Percentiles rank a stretch among this genome's conserved stretches.
These are phyloP conservation scores for Auriscalpium vulgare DNA, from an alignment of 768 basidiomycete genomes.

Conservation along the genomic window DNA sequence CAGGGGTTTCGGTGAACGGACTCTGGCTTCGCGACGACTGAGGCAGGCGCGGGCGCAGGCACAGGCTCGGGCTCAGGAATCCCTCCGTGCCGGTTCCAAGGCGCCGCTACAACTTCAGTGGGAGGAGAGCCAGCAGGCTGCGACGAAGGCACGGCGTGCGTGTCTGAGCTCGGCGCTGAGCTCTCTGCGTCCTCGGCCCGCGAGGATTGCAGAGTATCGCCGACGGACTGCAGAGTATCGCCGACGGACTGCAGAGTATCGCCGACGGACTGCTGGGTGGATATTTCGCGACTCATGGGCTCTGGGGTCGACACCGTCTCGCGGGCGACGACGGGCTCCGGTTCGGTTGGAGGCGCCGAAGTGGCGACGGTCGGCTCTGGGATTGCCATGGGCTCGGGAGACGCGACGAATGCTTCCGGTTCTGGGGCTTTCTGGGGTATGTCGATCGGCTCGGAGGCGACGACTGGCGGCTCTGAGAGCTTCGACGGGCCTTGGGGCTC, in stretches of 20 bases:
- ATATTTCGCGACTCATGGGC: too few species aligned
- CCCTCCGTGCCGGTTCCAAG: not conserved
- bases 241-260: not conserved
- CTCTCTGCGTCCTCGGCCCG: not conserved
- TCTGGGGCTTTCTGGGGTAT: not conserved
- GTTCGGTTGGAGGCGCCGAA: too few species aligned
- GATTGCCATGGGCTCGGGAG: not conserved
- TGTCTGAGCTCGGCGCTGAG: not conserved
- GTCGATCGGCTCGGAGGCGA: constrained; percentile 2
- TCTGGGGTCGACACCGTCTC: too few species aligned
- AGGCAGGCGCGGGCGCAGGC: constrained; percentile 15
- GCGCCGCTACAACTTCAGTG: not conserved
- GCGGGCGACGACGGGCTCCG: too few species aligned
- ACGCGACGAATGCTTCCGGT: not conserved
- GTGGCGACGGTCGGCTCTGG: not conserved
- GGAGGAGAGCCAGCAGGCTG: not conserved
- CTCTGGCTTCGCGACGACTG: not conserved
- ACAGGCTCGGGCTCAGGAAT: constrained; percentile 1
- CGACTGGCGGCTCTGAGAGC: constrained; percentile 13
- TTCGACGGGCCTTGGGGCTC: constrained; percentile 19
- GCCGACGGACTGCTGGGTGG: not conserved
- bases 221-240: not conserved
- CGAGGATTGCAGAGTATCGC: not conserved
- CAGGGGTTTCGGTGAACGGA: not conserved
- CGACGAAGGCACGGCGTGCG: not conserved